Evolutionary conservation across 495 filamentous ascomycete species (phyloP).

Genomic region (Mytilinidion resinicola): DNA sequence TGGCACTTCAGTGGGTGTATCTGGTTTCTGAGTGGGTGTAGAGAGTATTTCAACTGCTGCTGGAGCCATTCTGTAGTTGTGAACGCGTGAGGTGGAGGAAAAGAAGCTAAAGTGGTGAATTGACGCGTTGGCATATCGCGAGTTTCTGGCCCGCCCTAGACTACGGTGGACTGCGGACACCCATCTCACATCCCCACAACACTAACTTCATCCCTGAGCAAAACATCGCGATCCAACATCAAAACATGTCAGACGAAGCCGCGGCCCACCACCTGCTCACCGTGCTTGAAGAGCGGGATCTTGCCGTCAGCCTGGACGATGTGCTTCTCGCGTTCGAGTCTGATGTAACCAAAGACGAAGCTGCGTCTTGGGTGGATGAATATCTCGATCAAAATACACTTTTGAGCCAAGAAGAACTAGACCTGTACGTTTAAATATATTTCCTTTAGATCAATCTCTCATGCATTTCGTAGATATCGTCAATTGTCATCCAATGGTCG

Average conservation of each 20-base stretch:
- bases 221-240: not conserved
- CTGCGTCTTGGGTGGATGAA: conserved; percentile 30
- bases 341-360: conserved; percentile 21
- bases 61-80: conserved; percentile 15
- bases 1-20: not conserved
- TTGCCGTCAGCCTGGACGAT: conserved; percentile 28
- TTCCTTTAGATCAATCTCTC: not conserved
- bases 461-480: conserved; percentile 9
- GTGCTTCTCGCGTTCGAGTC: conserved; percentile 33
- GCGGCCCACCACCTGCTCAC: conserved; percentile 29
- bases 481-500: not conserved
- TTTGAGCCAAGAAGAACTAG: conserved; percentile 34
- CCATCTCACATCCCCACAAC: too few species aligned
- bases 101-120: not conserved
- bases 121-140: not conserved
- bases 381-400: conserved; percentile 30
- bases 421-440: conserved; percentile 27
- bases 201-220: too few species aligned
- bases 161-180: too few species aligned
- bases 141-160: too few species aligned
- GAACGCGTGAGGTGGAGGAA: not conserved
- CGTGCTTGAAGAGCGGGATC: conserved; percentile 32
- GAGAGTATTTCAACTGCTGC: conserved; percentile 1
- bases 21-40: not conserved
- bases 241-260: conserved; percentile 14